Evolutionary conservation across 768 basidiomycete genomes (phyloP), one percentile per base, ranked within the genome.

Genomic region (Leccinum aurantiacum): DNA sequence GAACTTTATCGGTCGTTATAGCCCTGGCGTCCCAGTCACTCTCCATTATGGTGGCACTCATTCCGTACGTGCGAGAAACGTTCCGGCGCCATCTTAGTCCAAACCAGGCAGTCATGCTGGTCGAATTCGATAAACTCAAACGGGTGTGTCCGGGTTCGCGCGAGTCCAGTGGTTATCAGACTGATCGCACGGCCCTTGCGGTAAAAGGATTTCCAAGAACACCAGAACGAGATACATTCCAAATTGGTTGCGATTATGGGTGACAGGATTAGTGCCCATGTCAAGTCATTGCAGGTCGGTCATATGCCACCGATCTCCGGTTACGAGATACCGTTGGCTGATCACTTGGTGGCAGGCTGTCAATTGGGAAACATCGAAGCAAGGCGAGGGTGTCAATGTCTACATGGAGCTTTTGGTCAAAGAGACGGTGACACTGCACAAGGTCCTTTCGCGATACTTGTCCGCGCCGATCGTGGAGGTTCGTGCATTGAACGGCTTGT

Each of bases 211-310:
- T 98, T 91, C 70, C 96, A 98, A 81, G 97, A 98, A 74, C 97
- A 99, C 75, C 97, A 99, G 75, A 92, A 96, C 70, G 97, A 98
- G 79, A 98, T 99, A 56, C 96, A 98, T 74, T 85, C 93, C 54
- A 99, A 99, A 78, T 81, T 99, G 57, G 89, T 99, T 60, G 91
- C 93, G 47, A 99, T 98, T 76, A 99, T 99, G 97, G 90, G 94
- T 41, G 96, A 98, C 75, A 84, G 96, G 58, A 78, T 98, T 49
- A 84, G 80, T 65, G 87, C 89, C 1, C 96, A 98, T 72, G 89
- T 93, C 71, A 88, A 85, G 67, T 80, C 89, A 25, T 80, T 98
- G 56, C 87, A 91, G 78, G 93, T 89, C 63, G 71, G 74, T 64
- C 69, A 59, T 54, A 50, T 50, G 60, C 47, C 55, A 58, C 62